Conservation (phyloP, 1,139 yeast genomes). For the Hemisphaericaspora xylanilytica region DNA sequence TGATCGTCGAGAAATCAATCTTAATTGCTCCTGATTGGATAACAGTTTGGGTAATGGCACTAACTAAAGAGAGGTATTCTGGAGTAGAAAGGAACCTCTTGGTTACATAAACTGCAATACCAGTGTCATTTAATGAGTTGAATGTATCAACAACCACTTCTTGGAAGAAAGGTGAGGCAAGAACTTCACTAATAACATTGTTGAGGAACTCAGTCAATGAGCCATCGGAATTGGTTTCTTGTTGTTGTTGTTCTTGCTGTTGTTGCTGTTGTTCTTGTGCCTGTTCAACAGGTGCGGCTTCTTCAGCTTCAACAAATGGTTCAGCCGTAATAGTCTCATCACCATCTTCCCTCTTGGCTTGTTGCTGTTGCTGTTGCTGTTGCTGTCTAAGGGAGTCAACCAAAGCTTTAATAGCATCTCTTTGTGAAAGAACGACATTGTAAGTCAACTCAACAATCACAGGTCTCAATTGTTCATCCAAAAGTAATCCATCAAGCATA, state of each 20-base stretch:
- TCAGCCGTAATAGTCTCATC: not conserved
- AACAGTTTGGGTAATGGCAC: conserved; percentile 26
- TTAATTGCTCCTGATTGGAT: conserved; percentile 26
- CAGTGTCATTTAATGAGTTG: conserved; percentile 44
- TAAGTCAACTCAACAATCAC: conserved; percentile 35
- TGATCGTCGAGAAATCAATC: conserved; percentile 21
- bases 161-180: conserved; percentile 30
- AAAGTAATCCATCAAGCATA: conserved; percentile 34
- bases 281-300: not conserved
- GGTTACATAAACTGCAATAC: conserved; percentile 37
- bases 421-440: conserved; percentile 31
- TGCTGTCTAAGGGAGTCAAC: not conserved
- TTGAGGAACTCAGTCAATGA: conserved; percentile 28
- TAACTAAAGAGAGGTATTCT: conserved; percentile 40
- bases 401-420: conserved; percentile 22
- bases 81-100: conserved; percentile 37
- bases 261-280: not conserved
- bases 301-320: too few species aligned
- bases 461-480: conserved; percentile 37
- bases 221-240: conserved; percentile 18
- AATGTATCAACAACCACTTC: conserved; percentile 27
- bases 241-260: too few species aligned
- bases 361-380: not conserved
- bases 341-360: not conserved
- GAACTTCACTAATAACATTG: conserved; percentile 30